Conservation (phyloP, 148 eudicot species). For the Rheum nobile region DNA sequence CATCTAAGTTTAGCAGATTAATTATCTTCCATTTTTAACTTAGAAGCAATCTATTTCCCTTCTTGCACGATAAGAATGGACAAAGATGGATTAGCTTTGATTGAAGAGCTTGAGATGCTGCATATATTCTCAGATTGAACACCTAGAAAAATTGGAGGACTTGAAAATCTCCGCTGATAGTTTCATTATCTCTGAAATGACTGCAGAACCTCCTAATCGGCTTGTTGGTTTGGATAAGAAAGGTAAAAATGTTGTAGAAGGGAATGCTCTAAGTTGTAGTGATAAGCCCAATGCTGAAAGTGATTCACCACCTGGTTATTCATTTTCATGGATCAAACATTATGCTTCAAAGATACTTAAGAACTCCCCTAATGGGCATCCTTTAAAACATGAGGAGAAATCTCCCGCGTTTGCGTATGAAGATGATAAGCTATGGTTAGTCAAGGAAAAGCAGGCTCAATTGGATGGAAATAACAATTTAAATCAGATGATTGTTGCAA, state of each 20-base stretch:
- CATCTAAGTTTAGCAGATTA: no score
- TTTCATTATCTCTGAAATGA: slow-evolving; percentile 21
- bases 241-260: slow-evolving; percentile 14
- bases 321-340: slow-evolving; percentile 61
- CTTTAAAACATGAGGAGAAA: slow-evolving; percentile 12
- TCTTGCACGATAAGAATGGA: no score
- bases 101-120: no score
- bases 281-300: slow-evolving; percentile 16
- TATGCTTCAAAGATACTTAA: slow-evolving; percentile 35
- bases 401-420: slow-evolving; percentile 7
- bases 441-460: background rate
- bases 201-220: slow-evolving; percentile 14
- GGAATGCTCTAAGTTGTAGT: slow-evolving; percentile 10
- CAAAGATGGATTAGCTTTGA: no score
- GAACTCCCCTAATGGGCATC: slow-evolving; percentile 14
- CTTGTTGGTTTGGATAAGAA: slow-evolving; percentile 13
- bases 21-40: no score
- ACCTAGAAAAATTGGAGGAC: slow-evolving; percentile 63
- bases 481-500: no score
- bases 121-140: slow-evolving; percentile 67
- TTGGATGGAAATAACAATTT: no score
- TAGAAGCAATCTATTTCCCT: no score
- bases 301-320: slow-evolving; percentile 38
- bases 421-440: background rate
- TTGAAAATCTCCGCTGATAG: slow-evolving; percentile 37